phyloP scores from a whole-genome alignment of 2,329 filamentous ascomycete genomes.

The Chalara sp. region DNA sequence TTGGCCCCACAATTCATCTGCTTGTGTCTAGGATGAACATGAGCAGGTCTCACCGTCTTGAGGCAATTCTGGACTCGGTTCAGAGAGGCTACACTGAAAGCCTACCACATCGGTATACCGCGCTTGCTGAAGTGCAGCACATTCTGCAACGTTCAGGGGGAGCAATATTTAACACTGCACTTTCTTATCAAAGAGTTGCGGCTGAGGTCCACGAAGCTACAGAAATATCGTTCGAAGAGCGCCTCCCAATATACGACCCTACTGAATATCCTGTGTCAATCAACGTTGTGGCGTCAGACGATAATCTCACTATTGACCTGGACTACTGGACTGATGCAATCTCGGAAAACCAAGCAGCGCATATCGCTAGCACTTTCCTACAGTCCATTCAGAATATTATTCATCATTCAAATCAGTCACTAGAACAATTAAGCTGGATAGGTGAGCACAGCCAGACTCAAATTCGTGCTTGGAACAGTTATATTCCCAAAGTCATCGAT shows the following conservation, averaged over 20 bases:
- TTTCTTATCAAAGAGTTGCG: too few relatives aligned
- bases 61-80: too few relatives aligned
- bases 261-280: constrained; percentile 34
- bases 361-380: constrained; percentile 32
- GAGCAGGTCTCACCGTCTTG: too few relatives aligned
- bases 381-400: constrained; percentile 28
- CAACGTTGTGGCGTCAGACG: constrained; percentile 31
- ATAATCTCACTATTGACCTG: constrained; percentile 30
- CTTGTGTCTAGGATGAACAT: too few relatives aligned
- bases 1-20: too few relatives aligned
- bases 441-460: constrained; percentile 4
- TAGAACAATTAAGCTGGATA: constrained; percentile 3
- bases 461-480: constrained; percentile 11
- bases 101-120: too few relatives aligned
- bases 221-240: too few relatives aligned
- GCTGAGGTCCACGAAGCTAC: too few relatives aligned
- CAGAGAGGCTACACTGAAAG: too few relatives aligned
- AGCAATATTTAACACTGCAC: too few relatives aligned
- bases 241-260: constrained; percentile 23
- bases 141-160: too few relatives aligned
- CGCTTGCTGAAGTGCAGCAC: too few relatives aligned
- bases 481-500: constrained; percentile 2
- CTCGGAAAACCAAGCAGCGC: constrained; percentile 32
- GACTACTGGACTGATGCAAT: constrained; percentile 35
- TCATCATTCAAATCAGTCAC: neutral